phyloP scores from a whole-genome alignment of 345 rosid species.

The Syzygium aromaticum region DNA sequence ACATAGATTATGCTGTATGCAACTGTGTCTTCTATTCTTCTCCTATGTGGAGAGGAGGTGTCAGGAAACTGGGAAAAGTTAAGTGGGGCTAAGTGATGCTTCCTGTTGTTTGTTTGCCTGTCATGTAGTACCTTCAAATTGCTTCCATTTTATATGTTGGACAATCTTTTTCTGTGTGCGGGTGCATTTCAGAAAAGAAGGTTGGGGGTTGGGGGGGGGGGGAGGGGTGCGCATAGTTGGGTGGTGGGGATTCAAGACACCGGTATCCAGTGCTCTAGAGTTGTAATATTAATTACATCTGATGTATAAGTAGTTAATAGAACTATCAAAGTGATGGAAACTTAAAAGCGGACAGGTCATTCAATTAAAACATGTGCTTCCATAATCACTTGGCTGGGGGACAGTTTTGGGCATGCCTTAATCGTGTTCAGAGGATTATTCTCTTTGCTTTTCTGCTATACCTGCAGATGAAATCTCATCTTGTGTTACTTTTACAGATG shows the following conservation, averaged over 20 bases:
- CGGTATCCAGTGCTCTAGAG: background rate
- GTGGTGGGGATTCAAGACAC: background rate
- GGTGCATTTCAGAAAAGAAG: background rate
- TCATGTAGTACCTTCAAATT: background rate
- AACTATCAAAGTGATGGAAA: background rate
- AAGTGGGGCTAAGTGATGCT: background rate
- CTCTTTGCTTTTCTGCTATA: background rate
- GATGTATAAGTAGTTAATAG: background rate
- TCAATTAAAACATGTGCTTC: background rate
- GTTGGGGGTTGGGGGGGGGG: background rate
- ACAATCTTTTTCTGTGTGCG: background rate
- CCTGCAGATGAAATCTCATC: background rate
- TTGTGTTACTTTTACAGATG: conserved; percentile 34
- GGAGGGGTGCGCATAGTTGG: too few species aligned
- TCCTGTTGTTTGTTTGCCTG: background rate
- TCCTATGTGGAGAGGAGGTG: background rate
- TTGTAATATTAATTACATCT: background rate
- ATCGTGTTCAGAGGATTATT: background rate
- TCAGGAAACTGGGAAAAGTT: background rate
- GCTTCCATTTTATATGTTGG: background rate
- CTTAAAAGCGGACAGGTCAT: background rate
- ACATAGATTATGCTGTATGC: background rate
- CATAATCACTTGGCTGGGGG: background rate
- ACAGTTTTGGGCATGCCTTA: background rate
- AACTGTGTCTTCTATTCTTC: background rate